A percentile compares a stretch with the other conserved stretches of the same genome.
These are phyloP conservation scores for Castanospermum australe DNA, from an alignment of 306 rosid genomes.

Conservation along the genomic window DNA sequence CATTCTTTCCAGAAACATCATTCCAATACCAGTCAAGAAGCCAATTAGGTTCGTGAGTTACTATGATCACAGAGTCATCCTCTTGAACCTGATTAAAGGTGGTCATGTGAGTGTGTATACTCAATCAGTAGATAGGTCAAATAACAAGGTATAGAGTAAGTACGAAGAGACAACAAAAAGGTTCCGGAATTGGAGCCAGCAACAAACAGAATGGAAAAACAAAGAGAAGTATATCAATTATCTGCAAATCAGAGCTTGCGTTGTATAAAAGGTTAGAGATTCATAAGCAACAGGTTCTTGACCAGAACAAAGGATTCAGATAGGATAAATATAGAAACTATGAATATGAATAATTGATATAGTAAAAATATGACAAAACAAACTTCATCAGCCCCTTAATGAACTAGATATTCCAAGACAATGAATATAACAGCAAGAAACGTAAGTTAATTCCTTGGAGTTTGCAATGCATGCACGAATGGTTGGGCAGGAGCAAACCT, in stretches of 20 bases:
- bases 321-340: background rate
- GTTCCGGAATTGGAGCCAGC: background rate
- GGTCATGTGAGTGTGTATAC: slow-evolving; percentile 23
- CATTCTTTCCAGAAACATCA: slow-evolving; percentile 81
- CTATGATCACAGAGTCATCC: slow-evolving; percentile 79
- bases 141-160: background rate
- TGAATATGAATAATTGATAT: background rate
- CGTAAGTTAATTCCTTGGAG: background rate
- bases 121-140: slow-evolving; percentile 11
- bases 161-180: background rate
- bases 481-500: background rate
- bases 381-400: background rate
- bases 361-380: background rate
- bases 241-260: background rate
- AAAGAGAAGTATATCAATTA: background rate
- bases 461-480: background rate
- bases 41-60: slow-evolving; percentile 97
- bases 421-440: background rate
- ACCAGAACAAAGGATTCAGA: background rate
- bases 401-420: background rate
- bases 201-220: background rate
- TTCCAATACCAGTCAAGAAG: slow-evolving; percentile 95
- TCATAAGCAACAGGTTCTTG: slow-evolving; percentile 4
- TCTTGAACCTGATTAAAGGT: slow-evolving; percentile 60
- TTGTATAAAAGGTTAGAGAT: background rate